Base-by-base conservation (phyloP, 345 rosid species). In the Erysimum cheiranthoides region DNA sequence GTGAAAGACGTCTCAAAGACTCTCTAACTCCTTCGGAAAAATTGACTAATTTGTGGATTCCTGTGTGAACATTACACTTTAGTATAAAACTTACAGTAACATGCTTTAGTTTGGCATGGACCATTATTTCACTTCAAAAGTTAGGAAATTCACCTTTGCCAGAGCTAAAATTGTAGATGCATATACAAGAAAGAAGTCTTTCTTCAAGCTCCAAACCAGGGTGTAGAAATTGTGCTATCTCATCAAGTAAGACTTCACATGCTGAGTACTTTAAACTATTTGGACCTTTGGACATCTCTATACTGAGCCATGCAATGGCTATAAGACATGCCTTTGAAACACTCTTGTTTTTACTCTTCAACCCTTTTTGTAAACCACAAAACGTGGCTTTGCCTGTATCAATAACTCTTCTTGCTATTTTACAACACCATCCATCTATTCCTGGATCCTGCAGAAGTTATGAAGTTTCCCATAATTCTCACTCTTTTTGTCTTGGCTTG, bases 11-110 rank as follows among this genome's bases (percentile, higher is more conserved):
- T 77, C 96, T 84, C 47, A 93, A 76, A 27, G 97, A 93, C 67
- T 91, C 96, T 49, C 98, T 74, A 35, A 88, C 92, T 42, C 96
- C 97, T 82, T 91, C 95, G 1, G 97, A 91, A 76, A 92, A 90
- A 74, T 85, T 81, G 53, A 87, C 68, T 6, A 93, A 83, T 76
- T 86, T 93, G 78, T 91, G 91, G 90, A 88, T 85, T 53, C 97
- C 98, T 93, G 65, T 27, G 25, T n/a, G 35, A 73, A 34, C 21
- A 68, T 51, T 38, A 42, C 39, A 84, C 63, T 61, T 74, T 43
- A 70, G 54, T 65, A 47, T 27, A 51, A 17, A 49, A 42, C 17
- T 61, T 50, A 50, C 7, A 73, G 6, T 5, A 17, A 25, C 59
- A 61, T 32, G 47, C 21, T 40, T 62, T 40, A 52, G 25, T 52